phyloP scores from a whole-genome alignment of 805 yeast genomes.

The Spathaspora sp. region DNA sequence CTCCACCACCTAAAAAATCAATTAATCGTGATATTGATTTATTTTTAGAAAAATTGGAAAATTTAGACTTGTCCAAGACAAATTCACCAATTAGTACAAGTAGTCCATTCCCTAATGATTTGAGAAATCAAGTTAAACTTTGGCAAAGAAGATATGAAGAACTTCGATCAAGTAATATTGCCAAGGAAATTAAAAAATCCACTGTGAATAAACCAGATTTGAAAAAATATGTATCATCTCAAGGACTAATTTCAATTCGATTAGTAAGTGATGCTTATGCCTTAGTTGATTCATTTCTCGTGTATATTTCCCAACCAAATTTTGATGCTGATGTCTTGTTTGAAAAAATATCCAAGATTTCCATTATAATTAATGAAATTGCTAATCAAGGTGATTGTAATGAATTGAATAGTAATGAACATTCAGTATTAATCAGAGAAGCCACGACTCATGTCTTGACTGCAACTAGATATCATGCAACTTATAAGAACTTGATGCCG shows the following conservation, averaged over 20 bases:
- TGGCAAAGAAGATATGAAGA: constrained; percentile 54
- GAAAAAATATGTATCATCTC: constrained; percentile 23
- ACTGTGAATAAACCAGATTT: constrained; percentile 21
- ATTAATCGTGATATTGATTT: constrained; percentile 6
- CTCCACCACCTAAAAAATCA: background rate
- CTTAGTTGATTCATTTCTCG: constrained; percentile 43
- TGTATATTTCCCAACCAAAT: constrained; percentile 23
- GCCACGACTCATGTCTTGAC: constrained; percentile 74
- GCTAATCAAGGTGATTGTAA: constrained; percentile 29
- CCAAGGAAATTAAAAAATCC: constrained; percentile 15
- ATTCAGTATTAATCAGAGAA: constrained; percentile 52
- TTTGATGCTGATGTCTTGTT: constrained; percentile 42
- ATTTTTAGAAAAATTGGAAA: constrained; percentile 9
- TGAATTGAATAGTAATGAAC: constrained; percentile 27
- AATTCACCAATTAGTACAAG: background rate
- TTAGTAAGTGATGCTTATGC: constrained; percentile 46
- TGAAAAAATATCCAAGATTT: constrained; percentile 48
- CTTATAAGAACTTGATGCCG: constrained; percentile 63
- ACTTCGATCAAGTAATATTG: constrained; percentile 32
- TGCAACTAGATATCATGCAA: constrained; percentile 67
- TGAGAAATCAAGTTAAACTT: constrained; percentile 30
- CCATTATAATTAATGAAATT: constrained; percentile 42
- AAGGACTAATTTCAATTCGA: constrained; percentile 46
- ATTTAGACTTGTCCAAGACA: background rate
- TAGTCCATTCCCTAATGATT: constrained; percentile 2